Conservation (phyloP, 1,139 yeast genomes). For the Blastobotrys raffinosifermentans region DNA sequence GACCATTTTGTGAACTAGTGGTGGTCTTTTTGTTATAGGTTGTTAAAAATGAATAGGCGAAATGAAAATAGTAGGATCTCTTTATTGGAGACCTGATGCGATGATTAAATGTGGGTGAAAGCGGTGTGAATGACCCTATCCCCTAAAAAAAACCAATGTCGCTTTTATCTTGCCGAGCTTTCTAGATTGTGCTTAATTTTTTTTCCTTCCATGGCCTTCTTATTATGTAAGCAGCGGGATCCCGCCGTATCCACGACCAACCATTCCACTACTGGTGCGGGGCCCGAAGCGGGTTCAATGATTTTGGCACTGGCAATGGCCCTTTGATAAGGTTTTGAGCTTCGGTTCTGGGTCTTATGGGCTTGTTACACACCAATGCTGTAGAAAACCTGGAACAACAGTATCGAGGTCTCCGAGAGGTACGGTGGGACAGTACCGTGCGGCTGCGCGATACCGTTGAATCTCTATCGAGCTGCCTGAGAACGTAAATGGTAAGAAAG, state of each 20-base stretch:
- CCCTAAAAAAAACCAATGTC: not conserved
- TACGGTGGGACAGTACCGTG: too few species aligned
- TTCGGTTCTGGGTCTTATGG: too few species aligned
- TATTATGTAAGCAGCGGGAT: slow-evolving; percentile 7
- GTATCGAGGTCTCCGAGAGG: too few species aligned
- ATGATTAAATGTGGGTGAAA: not conserved
- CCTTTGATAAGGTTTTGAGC: not conserved
- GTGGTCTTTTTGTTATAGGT: slow-evolving; percentile 1
- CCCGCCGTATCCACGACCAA: too few species aligned
- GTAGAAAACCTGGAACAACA: too few species aligned
- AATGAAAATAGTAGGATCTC: not conserved
- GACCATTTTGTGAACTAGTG: slow-evolving; percentile 54
- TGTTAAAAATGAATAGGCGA: not conserved
- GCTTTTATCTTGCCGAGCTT: not conserved
- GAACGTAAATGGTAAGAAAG: too few species aligned
- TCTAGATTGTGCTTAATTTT: slow-evolving; percentile 5
- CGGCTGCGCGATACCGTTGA: too few species aligned
- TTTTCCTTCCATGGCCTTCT: slow-evolving; percentile 12
- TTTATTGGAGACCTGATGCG: not conserved
- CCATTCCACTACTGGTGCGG: slow-evolving; percentile 1
- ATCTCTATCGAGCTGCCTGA: too few species aligned
- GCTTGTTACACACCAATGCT: too few species aligned
- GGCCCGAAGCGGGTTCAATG: slow-evolving; percentile 1
- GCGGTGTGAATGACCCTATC: not conserved
- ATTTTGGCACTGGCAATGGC: not conserved